phyloP scores from a whole-genome alignment of 768 basidiomycete genomes.

The Boletus reticuloceps region DNA sequence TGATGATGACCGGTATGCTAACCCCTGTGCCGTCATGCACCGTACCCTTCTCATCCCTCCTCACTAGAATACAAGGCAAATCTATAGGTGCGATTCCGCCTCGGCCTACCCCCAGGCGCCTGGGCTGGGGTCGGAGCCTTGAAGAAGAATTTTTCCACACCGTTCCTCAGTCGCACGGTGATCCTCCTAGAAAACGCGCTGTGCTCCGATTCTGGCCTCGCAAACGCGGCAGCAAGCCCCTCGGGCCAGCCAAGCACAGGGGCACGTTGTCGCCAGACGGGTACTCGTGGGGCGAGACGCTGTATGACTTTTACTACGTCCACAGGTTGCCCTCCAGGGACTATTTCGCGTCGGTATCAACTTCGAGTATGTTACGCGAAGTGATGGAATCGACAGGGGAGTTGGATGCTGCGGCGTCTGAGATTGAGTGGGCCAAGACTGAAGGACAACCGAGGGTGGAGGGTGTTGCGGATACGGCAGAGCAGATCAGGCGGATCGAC shows the following conservation, averaged over 20 bases:
- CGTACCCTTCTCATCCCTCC: no score
- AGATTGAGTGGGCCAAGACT: constrained; percentile 23
- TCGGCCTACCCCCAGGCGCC: neutral
- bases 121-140: constrained; percentile 7
- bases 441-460: constrained; percentile 22
- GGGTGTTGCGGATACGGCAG: constrained; percentile 15
- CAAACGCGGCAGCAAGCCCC: constrained; percentile 10
- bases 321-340: neutral
- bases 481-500: constrained; percentile 13
- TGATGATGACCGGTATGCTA: neutral
- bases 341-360: neutral
- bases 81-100: no score
- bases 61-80: no score
- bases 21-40: no score
- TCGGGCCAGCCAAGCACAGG: neutral
- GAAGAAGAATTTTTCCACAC: constrained; percentile 1
- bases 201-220: constrained; percentile 28
- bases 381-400: constrained; percentile 16
- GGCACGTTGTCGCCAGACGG: constrained; percentile 24
- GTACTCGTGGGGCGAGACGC: constrained; percentile 26
- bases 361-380: constrained; percentile 20
- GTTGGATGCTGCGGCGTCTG: constrained; percentile 5
- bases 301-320: constrained; percentile 26
- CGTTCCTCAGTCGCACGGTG: neutral
- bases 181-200: constrained; percentile 5